A percentile compares a stretch with the other conserved stretches of the same genome.
Conservation (phyloP, 768 basidiomycete species). For the Leccinum boreale region DNA sequence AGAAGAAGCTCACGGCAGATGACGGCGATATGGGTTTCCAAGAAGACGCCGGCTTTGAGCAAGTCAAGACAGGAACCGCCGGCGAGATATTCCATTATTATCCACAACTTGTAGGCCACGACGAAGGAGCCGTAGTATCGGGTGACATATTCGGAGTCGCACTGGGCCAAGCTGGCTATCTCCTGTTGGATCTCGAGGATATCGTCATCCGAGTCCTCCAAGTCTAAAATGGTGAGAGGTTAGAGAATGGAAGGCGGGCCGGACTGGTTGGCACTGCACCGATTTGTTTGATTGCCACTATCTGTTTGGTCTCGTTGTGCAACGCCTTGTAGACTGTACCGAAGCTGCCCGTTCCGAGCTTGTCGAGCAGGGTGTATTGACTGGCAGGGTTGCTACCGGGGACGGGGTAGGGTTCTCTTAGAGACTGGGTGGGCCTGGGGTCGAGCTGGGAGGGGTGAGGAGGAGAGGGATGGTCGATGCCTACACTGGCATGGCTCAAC, state of each 20-base stretch:
- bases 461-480: slow-evolving; percentile 35
- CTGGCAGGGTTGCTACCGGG: slow-evolving; percentile 80
- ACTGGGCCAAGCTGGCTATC: slow-evolving; percentile 92
- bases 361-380: slow-evolving; percentile 91
- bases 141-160: slow-evolving; percentile 96
- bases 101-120: slow-evolving; percentile 96
- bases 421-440: slow-evolving; percentile 36
- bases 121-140: slow-evolving; percentile 97
- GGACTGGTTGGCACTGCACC: slow-evolving; percentile 49
- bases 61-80: slow-evolving; percentile 98
- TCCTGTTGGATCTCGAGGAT: slow-evolving; percentile 99
- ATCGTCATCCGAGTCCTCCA: slow-evolving; percentile 98
- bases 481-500: slow-evolving; percentile 32
- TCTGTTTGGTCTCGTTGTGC: slow-evolving; percentile 90
- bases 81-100: slow-evolving; percentile 98
- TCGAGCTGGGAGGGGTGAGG: slow-evolving; percentile 45
- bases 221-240: slow-evolving; percentile 48
- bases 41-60: slow-evolving; percentile 86
- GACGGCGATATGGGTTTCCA: slow-evolving; percentile 92
- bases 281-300: slow-evolving; percentile 98
- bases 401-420: slow-evolving; percentile 62
- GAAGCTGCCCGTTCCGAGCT: slow-evolving; percentile 96
- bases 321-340: slow-evolving; percentile 97
- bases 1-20: slow-evolving; percentile 89
- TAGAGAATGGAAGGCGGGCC: not conserved